phyloP scores from a whole-genome alignment of 352 stramenopile species.

The Phytophthora europaea region DNA sequence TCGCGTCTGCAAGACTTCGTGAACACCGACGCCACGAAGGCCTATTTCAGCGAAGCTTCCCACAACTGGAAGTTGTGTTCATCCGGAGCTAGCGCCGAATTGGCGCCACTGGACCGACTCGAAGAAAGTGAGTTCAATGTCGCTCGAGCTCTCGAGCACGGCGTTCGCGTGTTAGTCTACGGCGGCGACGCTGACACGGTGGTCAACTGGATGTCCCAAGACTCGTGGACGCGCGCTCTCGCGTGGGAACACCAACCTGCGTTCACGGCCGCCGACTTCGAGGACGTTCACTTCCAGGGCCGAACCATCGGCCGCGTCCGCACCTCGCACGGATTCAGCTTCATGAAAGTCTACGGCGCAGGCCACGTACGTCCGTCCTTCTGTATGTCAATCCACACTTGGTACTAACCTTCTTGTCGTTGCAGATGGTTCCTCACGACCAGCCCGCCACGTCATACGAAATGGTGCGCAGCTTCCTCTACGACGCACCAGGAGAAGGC shows the following conservation, averaged over 20 bases:
- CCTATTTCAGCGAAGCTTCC: constrained; percentile 55
- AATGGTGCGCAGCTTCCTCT: constrained; percentile 62
- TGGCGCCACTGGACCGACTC: constrained; percentile 53
- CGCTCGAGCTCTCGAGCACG: constrained; percentile 51
- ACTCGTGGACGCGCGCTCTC: constrained; percentile 69
- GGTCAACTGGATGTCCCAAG: constrained; percentile 77
- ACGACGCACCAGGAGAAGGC: constrained; percentile 14
- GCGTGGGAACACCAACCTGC: constrained; percentile 47
- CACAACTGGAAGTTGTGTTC: constrained; percentile 65
- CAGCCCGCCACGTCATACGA: constrained; percentile 62
- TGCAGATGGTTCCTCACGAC: constrained; percentile 83
- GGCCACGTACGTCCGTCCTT: constrained; percentile 70
- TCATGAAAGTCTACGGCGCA: constrained; percentile 70
- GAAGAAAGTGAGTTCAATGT: constrained; percentile 70
- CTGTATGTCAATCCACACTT: neutral
- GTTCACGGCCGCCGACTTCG: constrained; percentile 39
- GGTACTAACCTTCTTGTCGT: neutral
- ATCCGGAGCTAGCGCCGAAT: constrained; percentile 11
- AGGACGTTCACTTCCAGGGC: constrained; percentile 32
- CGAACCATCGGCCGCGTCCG: constrained; percentile 51
- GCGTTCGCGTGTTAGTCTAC: constrained; percentile 82
- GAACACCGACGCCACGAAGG: constrained; percentile 47
- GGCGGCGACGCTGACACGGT: constrained; percentile 75
- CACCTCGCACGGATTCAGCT: constrained; percentile 62
- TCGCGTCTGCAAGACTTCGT: constrained; percentile 65